Evolutionary conservation across 768 basidiomycete species (phyloP), one percentile per base, ranked within the genome.

Genomic region (Podaxis carcinomalis): DNA sequence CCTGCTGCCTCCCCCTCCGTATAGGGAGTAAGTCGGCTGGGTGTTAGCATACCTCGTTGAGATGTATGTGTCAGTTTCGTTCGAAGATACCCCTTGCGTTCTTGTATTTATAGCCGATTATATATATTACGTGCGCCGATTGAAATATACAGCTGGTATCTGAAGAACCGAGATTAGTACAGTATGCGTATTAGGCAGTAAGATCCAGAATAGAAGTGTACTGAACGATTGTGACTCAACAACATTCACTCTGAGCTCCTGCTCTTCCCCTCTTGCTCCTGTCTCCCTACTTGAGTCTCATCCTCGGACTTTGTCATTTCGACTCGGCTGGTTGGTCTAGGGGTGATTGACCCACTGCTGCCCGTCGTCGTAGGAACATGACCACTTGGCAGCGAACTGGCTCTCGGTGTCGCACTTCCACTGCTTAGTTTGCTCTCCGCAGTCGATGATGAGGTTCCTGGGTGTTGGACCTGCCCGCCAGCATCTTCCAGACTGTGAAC

Each of bases 401-500:
- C 51, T 44, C 2, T 11, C 2, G 51, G 59, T 10, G 51, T 60
- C 35, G 21, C 27, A 37, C 39, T 44, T 16, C 59, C 51, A 13
- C 42, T 60, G 23, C 59, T 54, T 1, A 36, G 7, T 39, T 25
- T 49, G 27, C 56, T 57, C 23, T 35, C 55, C 23, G 5, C 32
- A 13, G 42, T 11, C 27, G 16, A 35, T 32, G 42, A 14, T 16
- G 19, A 28, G 11, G 16, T 14, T 21, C 35, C 37, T 54, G 16
- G 19, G n/a, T n/a, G 36, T 56, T 57, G 44, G 32, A 64, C 62
- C 21, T 66, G 23, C 1, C 61, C 69, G 21, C 66, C 68, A 36
- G 67, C 64, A 3, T 63, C 63, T 60, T 69, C 64, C 16, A 69
- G 57, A 35, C 68, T 70, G 3, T 70, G 66, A 11, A 70, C 42